Evolutionary conservation across 2,329 filamentous ascomycete genomes (phyloP), one percentile per base, ranked within the genome.

Genomic region (Cladosporium colombiae): DNA sequence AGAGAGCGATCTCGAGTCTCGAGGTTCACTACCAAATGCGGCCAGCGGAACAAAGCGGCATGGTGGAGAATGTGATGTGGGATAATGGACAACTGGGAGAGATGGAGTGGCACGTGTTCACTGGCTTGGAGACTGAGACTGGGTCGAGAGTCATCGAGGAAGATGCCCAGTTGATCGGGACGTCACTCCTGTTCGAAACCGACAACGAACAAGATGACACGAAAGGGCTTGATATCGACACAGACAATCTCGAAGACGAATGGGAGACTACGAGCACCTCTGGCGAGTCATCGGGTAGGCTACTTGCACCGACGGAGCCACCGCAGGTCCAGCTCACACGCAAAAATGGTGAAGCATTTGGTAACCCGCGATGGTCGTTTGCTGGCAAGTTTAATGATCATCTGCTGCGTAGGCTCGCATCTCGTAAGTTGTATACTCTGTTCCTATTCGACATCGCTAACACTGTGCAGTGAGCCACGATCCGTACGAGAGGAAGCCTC

Each of bases 331-430:
- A 46, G 18, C 40, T 61, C 13, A 61, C 37, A 11, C 58, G 58
- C 40, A 49, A 33, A 16, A 61, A 61, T 7, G 58, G 58, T 16
- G 58, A 61, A 8, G 40, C 46, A 7, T 50, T 61, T n/a, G 58
- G 58, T 10, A 25, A 49, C 5, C 58, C 58, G 27, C 46, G 58
- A 29, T 61, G 58, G 58, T 61, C 58, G 8, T 61, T 61, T n/a
- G 58, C 58, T 18, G 37, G 37, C 16, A 61, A 61, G 27, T 61
- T 61, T n/a, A 61, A 61, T 13, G 58, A 61, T 5, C 58, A 61
- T 13, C 16, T 61, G 14, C 11, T 33, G 37, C 23, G 25, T 10
- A 61, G 58, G 13, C 27, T 61, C 40, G 58, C 58, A 21, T 49
- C 58, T 33, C 58, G 58, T 61, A 27, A 35, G 58, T 61, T 27